A percentile compares a stretch with the other conserved stretches of the same genome.
Conservation (phyloP, 2,329 filamentous ascomycete genomes). For the Penicillium nordicum region DNA sequence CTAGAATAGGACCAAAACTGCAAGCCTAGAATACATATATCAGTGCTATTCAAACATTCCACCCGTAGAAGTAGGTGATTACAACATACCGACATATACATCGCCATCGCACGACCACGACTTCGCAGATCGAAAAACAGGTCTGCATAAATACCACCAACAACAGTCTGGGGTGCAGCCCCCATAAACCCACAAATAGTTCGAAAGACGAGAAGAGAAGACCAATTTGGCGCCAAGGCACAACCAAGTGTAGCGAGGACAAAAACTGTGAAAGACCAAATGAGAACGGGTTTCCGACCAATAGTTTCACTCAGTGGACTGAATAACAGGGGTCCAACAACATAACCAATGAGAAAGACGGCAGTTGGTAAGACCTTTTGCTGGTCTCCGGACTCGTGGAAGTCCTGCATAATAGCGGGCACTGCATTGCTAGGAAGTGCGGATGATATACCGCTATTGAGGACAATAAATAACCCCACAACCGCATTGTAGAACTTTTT, state of each 20-base stretch:
- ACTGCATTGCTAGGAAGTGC: conserved; percentile 41
- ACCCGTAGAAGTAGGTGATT: neutral
- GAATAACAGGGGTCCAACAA: conserved; percentile 41
- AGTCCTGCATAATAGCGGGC: conserved; percentile 35
- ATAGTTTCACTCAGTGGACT: conserved; percentile 44
- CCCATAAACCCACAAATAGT: conserved; percentile 42
- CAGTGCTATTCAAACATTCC: neutral
- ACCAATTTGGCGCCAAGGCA: conserved; percentile 44
- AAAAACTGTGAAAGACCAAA: conserved; percentile 49
- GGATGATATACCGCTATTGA: conserved; percentile 40
- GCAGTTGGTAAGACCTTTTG: conserved; percentile 36
- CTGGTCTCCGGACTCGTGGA: conserved; percentile 25
- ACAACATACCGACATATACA: conserved; percentile 40
- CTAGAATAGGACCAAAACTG: conserved; percentile 42
- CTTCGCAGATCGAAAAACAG: conserved; percentile 40
- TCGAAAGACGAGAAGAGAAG: conserved; percentile 42
- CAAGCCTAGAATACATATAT: conserved; percentile 25
- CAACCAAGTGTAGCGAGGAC: conserved; percentile 42
- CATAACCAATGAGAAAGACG: conserved; percentile 39
- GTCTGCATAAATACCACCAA: conserved; percentile 48
- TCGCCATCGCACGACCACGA: conserved; percentile 38
- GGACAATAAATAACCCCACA: conserved; percentile 27
- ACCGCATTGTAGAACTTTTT: conserved; percentile 32
- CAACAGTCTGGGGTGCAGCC: conserved; percentile 43
- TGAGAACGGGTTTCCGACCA: conserved; percentile 43